phyloP scores from a whole-genome alignment of 2,329 filamentous ascomycete species.

The Colletotrichum noveboracense region DNA sequence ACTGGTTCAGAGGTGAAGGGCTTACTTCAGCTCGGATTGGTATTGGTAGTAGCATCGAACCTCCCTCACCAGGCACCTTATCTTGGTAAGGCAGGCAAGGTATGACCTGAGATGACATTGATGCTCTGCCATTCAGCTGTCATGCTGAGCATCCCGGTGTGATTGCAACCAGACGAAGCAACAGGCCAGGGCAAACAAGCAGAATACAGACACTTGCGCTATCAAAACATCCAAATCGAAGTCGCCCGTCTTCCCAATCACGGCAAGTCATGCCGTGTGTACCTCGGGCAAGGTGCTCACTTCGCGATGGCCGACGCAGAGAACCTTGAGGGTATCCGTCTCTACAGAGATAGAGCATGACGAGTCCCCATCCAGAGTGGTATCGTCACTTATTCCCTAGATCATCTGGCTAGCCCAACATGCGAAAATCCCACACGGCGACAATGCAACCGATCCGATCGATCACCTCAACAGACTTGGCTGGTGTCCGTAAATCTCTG shows the following conservation, averaged over 20 bases:
- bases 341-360: conserved; percentile 3
- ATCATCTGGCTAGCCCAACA: conserved; percentile 8
- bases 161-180: neutral
- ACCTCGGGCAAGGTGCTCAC: neutral
- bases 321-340: neutral
- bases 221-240: neutral
- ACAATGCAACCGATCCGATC: conserved; percentile 15
- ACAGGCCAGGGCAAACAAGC: neutral
- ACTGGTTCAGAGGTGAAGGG: neutral
- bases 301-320: neutral
- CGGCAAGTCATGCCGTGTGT: neutral
- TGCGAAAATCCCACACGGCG: neutral
- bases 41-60: neutral
- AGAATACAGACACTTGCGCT: neutral
- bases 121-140: neutral
- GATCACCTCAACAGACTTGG: neutral
- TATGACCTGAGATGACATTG: neutral
- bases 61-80: neutral
- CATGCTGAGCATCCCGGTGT: neutral
- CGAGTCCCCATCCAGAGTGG: conserved; percentile 6
- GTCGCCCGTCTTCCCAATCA: neutral
- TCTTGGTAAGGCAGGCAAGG: neutral
- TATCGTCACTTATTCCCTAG: conserved; percentile 12
- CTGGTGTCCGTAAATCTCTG: neutral
- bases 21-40: neutral